A percentile compares a stretch with the other conserved stretches of the same genome.
phyloP scores from a whole-genome alignment of 2,329 filamentous ascomycete species.

The Penicillium sp. region DNA sequence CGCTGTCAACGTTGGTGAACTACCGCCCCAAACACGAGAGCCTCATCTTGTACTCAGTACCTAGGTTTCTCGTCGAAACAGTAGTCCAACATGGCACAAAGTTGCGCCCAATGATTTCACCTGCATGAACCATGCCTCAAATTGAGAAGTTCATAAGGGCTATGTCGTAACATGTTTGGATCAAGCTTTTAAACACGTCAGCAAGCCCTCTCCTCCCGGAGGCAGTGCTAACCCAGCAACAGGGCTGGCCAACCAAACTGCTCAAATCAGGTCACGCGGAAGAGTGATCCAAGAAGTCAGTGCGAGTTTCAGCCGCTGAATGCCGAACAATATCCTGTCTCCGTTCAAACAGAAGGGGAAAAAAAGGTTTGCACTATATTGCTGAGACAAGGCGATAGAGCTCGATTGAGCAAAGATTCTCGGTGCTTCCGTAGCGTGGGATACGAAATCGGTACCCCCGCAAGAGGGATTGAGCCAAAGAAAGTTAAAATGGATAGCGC shows the following conservation, averaged over 20 bases:
- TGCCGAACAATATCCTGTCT: slow-evolving; percentile 1
- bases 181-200: slow-evolving; percentile 19
- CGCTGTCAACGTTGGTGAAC: neutral
- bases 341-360: neutral
- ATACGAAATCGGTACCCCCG: slow-evolving; percentile 4
- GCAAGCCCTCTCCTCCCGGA: neutral
- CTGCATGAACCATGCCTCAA: slow-evolving; percentile 3
- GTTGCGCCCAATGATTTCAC: neutral
- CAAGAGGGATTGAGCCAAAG: neutral
- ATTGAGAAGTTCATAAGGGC: neutral
- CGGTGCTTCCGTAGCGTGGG: neutral
- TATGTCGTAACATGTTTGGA: neutral
- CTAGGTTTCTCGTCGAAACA: neutral
- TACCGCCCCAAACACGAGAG: neutral
- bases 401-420: slow-evolving; percentile 5
- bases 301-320: slow-evolving; percentile 14
- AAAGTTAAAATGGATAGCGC: slow-evolving; percentile 7
- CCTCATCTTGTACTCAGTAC: neutral
- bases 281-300: neutral
- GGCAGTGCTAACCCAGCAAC: slow-evolving; percentile 1
- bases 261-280: slow-evolving; percentile 9
- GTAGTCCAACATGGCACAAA: neutral
- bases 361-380: neutral
- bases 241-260: slow-evolving; percentile 1
- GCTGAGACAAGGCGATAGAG: neutral